Percentiles rank a stretch among this genome's conserved stretches.
phyloP scores from a whole-genome alignment of 495 filamentous ascomycete genomes.

The Talaromyces wortmannii region DNA sequence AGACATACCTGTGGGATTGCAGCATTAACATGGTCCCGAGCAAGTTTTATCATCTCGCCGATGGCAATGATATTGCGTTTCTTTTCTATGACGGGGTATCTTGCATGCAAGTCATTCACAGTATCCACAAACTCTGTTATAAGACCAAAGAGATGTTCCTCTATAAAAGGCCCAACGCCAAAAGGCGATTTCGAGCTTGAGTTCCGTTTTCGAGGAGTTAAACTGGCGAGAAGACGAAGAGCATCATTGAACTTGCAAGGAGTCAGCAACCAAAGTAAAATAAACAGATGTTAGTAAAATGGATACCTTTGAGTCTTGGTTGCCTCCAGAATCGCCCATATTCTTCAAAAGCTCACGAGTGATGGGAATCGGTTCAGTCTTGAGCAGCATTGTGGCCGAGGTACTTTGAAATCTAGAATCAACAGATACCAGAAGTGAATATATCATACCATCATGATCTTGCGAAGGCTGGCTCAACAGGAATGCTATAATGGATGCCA shows the following conservation, averaged over 20 bases:
- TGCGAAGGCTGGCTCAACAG: conserved; percentile 64
- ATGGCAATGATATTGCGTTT: conserved; percentile 72
- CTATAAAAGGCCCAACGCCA: conserved; percentile 69
- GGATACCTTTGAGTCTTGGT: conserved; percentile 50
- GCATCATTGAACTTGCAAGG: conserved; percentile 48
- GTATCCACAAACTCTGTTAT: conserved; percentile 75
- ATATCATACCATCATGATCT: conserved; percentile 60
- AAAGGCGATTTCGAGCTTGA: conserved; percentile 41
- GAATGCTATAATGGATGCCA: conserved; percentile 71
- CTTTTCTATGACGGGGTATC: conserved; percentile 58
- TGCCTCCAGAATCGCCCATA: conserved; percentile 60
- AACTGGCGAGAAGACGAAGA: conserved; percentile 57
- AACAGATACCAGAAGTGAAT: conserved; percentile 57
- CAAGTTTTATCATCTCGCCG: conserved; percentile 77
- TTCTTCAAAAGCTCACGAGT: conserved; percentile 80
- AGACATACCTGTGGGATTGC: conserved; percentile 74
- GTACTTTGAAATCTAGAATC: conserved; percentile 61
- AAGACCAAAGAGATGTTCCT: conserved; percentile 80
- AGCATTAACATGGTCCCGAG: conserved; percentile 59
- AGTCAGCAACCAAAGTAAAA: neutral
- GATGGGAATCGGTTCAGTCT: conserved; percentile 65
- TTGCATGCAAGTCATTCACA: conserved; percentile 62
- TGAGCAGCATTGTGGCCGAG: conserved; percentile 61
- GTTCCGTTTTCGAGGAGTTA: conserved; percentile 49
- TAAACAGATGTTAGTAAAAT: conserved; percentile 4